Evolutionary conservation across 495 filamentous ascomycete species (phyloP), one percentile per base, ranked within the genome.

Genomic region (Niebla homalea): DNA sequence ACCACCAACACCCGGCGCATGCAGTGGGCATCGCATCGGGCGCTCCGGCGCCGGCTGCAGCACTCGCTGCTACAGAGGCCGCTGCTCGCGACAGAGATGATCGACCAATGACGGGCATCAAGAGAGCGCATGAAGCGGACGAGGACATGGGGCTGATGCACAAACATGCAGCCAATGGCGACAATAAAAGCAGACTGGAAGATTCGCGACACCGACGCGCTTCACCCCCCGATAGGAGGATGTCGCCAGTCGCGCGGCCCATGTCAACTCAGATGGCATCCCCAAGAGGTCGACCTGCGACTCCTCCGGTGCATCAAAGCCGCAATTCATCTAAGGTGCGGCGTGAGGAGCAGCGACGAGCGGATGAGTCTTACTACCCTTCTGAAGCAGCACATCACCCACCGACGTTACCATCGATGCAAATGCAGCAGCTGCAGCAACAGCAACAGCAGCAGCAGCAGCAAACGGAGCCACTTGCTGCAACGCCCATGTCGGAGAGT

Each of bases 341-440:
- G 25, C 70, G 67, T 43, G 84, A 86, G 32, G 82, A 85, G 54
- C 75, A 83, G 55, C 78, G 81, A 35, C 79, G 81, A 32, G 69
- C 70, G 22, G 83, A 84, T 48, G 84, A 89, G 42, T 77, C 74
- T 42, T 94, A 94, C 55, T 85, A 93, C 57, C 89, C 89, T 5
- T 93, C 89, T 1, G 89, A 93, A 60, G 86, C 86, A 22, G 87
- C 89, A 5, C 89, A 94, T 65, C 89, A 94, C 59, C 84, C 84
- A 10, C 83, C 78, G 20, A 77, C 81, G 3, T 70, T 88, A 50
- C 77, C 81, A 15, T 77, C 83, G 16, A 80, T 85, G 52, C 83
- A 89, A 56, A 21, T 48, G n/a, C 60, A 69, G 23, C 60, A 67
- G 48, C 72, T 71, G 37, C 58, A 69, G 50, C 60, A 62, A 5